Evolutionary conservation across 768 basidiomycete genomes (phyloP), one percentile per base, ranked within the genome.

Genomic region (Chalciporus pseudorubinellus): DNA sequence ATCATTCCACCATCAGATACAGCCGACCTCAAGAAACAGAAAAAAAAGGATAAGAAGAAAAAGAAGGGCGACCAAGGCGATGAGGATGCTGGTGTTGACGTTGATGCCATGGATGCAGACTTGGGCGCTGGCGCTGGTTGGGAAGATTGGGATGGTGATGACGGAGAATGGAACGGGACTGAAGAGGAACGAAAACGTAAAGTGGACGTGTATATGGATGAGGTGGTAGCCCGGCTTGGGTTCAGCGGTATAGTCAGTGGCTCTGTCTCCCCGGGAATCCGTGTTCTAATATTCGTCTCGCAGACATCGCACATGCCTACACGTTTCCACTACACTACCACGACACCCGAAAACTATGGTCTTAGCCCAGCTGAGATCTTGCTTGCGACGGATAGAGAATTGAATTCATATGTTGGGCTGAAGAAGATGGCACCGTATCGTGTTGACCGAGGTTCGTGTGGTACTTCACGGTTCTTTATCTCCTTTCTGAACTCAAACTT

Each of bases 401-500:
- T 99, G 44, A 99, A 98, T 71, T 78, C 89, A 51, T 92, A 92
- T 69, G 80, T 95, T 71, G 82, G 87, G 39, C 75, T 98, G 60
- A 95, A 92, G 72, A 88, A 89, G 67, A 79, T 92, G 57, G 97
- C 95, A 14, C 92, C 97, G 6, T 98, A 98, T 68, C 83, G 90
- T 39, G 75, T 81, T 41, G 77, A 80, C 24, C 74, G 69, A 59
- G 54, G 65, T 60, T 21, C 9, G 60, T 50, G 22, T 22, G 26
- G 7, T 31, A n/a, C 12, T 21, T 70, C 42, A 47, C 20, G 8
- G 3, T 10, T 10, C 8, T 6, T 12, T 12, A 16, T 50, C 11
- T 12, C 4, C 14, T 34, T 16, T 9, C 21, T 42, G 6, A 10
- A 31, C 39, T 45, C 31, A 45, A 31, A 46, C 3, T 12, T 6